phyloP scores from a whole-genome alignment of 768 basidiomycete species.

The Lactarius hatsudake region DNA sequence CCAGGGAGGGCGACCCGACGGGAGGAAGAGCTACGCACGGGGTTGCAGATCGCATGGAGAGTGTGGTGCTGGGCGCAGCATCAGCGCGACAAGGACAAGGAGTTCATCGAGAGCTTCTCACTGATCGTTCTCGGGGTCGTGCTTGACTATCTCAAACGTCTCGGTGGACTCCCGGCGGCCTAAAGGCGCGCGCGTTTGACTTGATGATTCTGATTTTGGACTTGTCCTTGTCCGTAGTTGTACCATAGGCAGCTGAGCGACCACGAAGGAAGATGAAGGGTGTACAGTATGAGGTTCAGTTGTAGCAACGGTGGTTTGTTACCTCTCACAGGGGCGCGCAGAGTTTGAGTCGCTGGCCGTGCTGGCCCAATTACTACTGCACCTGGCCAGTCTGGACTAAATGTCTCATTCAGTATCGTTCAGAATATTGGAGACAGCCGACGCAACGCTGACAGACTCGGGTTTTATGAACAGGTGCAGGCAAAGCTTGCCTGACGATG shows the following conservation, averaged over 20 bases:
- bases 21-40: conserved; percentile 31
- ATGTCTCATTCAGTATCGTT: no score
- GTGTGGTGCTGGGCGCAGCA: conserved; percentile 59
- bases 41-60: conserved; percentile 56
- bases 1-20: neutral
- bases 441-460: no score
- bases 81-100: conserved; percentile 30
- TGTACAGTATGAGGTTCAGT: no score
- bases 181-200: neutral
- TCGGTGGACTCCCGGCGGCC: neutral
- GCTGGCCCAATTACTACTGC: no score
- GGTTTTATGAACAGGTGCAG: conserved; percentile 65
- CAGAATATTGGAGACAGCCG: no score
- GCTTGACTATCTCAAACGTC: conserved; percentile 3
- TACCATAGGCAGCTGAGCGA: no score
- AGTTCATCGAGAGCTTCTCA: conserved; percentile 57
- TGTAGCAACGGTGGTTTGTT: no score
- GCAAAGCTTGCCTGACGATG: conserved; percentile 52
- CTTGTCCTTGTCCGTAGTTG: no score
- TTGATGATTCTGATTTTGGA: neutral
- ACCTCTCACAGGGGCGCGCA: no score
- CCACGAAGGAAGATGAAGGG: no score
- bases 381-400: no score
- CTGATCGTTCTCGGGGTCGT: conserved; percentile 51
- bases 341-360: no score